A percentile compares a stretch with the other conserved stretches of the same genome.
These are phyloP conservation scores for Croton laevigatus DNA, from an alignment of 441 rosid genomes.

Conservation along the genomic window DNA sequence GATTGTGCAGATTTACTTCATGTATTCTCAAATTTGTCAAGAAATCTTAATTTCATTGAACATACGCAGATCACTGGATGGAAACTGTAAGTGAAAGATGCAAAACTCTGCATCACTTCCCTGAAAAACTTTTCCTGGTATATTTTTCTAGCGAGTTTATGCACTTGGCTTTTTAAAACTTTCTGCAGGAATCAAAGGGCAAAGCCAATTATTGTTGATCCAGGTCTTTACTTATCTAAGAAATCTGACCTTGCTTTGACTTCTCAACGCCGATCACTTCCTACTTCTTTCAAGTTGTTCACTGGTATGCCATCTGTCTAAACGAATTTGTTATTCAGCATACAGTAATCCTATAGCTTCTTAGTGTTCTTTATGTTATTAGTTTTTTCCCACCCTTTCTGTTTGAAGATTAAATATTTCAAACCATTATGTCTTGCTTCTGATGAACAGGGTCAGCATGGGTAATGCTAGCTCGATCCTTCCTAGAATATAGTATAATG, in stretches of 20 bases:
- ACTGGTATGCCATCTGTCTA: conserved; percentile 48
- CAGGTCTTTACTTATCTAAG: conserved; percentile 84
- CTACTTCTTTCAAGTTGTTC: conserved; percentile 81
- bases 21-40: conserved; percentile 71
- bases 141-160: not conserved
- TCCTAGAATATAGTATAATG: conserved; percentile 76
- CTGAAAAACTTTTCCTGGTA: conserved; percentile 2
- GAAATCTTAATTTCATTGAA: conserved; percentile 80
- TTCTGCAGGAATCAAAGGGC: conserved; percentile 73
- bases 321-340: not conserved
- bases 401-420: not conserved
- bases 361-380: not conserved
- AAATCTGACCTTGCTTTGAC: conserved; percentile 87
- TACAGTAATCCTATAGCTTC: not conserved
- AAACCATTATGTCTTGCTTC: conserved; percentile 7
- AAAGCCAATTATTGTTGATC: conserved; percentile 82
- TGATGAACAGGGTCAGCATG: conserved; percentile 77
- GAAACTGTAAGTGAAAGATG: conserved; percentile 68
- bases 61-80: conserved; percentile 76
- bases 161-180: conserved; percentile 11
- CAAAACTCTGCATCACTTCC: conserved; percentile 11
- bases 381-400: not conserved
- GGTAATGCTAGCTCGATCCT: conserved; percentile 65
- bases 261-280: conserved; percentile 81
- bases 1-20: conserved; percentile 66